These are phyloP conservation scores for Ascochyta viciae-villosae DNA, from an alignment of 2,329 filamentous ascomycete species.

Conservation along the genomic window DNA sequence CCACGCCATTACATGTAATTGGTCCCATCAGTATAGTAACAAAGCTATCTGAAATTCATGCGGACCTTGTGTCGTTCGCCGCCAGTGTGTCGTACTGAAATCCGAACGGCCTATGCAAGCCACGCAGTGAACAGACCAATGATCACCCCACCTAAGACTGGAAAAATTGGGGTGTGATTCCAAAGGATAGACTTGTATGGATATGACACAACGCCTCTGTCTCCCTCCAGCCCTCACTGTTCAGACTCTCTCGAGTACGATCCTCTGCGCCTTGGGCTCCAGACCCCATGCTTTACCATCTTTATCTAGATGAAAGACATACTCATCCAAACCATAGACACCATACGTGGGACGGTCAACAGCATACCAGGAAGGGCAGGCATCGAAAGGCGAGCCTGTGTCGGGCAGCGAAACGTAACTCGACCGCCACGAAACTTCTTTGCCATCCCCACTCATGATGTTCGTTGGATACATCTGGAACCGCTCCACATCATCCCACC, in stretches of 20 bases:
- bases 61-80: too few relatives aligned
- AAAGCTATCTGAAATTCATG: too few relatives aligned
- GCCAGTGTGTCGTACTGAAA: too few relatives aligned
- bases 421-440: constrained; percentile 14
- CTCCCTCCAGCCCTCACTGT: too few relatives aligned
- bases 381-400: constrained; percentile 14
- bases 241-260: constrained; percentile 9
- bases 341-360: constrained; percentile 18
- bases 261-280: constrained; percentile 14
- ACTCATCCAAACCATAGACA: constrained; percentile 17
- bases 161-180: background rate
- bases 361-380: constrained; percentile 20
- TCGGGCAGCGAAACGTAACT: constrained; percentile 1
- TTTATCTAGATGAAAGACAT: constrained; percentile 12
- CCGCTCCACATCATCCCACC: background rate
- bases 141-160: too few relatives aligned
- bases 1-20: too few relatives aligned
- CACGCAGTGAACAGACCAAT: too few relatives aligned
- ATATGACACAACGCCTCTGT: too few relatives aligned
- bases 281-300: constrained; percentile 11
- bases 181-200: too few relatives aligned
- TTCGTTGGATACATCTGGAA: constrained; percentile 23
- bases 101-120: too few relatives aligned
- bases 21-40: too few relatives aligned
- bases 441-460: constrained; percentile 8